A percentile compares a stretch with the other conserved stretches of the same genome.
Conservation (phyloP, 371 early-diverging fungal genomes). For the Rhizopus sp. region DNA sequence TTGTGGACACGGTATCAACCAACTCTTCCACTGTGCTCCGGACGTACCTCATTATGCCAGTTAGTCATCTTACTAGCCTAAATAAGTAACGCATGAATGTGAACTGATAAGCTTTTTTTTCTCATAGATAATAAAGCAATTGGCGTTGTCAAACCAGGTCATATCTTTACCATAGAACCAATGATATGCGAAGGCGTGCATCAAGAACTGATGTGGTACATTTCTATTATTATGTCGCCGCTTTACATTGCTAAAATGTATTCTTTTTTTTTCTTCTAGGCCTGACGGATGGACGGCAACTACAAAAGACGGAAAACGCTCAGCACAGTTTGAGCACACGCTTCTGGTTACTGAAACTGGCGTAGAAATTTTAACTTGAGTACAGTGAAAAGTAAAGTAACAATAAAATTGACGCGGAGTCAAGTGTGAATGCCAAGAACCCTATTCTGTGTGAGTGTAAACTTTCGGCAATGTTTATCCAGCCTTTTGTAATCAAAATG, state of each 20-base stretch:
- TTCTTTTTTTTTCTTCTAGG: slow-evolving; percentile 51
- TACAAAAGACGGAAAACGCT: slow-evolving; percentile 90
- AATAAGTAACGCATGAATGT: neutral
- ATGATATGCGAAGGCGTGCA: slow-evolving; percentile 89
- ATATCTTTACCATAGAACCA: slow-evolving; percentile 96
- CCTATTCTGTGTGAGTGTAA: too few relatives aligned
- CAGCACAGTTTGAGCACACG: slow-evolving; percentile 99
- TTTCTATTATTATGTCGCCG: neutral
- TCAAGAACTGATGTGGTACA: slow-evolving; percentile 46
- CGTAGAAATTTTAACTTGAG: slow-evolving; percentile 84
- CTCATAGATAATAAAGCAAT: slow-evolving; percentile 84
- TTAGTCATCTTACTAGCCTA: slow-evolving; percentile 24
- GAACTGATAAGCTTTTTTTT: neutral
- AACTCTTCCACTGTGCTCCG: slow-evolving; percentile 86
- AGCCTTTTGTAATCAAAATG: too few relatives aligned
- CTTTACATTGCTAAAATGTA: neutral
- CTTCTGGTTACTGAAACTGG: slow-evolving; percentile 92
- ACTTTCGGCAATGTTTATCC: too few relatives aligned
- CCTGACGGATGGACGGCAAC: slow-evolving; percentile 92
- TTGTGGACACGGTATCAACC: slow-evolving; percentile 92
- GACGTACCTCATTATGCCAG: slow-evolving; percentile 92
- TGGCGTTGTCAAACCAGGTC: slow-evolving; percentile 92
- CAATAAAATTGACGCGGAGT: too few relatives aligned
- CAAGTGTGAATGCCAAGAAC: too few relatives aligned
- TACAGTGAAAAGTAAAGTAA: neutral